Evolutionary conservation across 179 eudicot species (phyloP).

Genomic region (Silene coronaria): DNA sequence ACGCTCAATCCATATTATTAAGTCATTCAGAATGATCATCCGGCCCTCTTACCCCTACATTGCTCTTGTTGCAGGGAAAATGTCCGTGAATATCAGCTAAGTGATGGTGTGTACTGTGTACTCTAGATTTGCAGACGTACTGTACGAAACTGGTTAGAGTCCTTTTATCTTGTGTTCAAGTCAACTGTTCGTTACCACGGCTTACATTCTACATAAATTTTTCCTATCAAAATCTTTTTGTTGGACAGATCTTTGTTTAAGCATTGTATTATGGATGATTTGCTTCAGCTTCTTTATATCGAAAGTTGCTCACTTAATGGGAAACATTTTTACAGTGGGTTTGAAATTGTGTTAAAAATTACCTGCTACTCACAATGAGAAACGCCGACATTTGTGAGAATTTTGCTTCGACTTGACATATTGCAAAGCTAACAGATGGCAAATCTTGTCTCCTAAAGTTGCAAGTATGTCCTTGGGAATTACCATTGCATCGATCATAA

Average conservation of each 20-base stretch:
- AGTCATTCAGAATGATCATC: no score
- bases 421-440: no score
- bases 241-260: conserved; percentile 1
- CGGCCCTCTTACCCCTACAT: background rate
- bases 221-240: background rate
- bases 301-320: no score
- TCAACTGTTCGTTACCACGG: background rate
- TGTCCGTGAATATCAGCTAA: conserved; percentile 22
- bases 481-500: no score
- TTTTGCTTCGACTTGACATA: no score
- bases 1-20: no score
- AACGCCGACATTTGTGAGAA: no score
- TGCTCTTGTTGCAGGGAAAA: conserved; percentile 25
- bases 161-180: background rate
- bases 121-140: background rate
- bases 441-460: no score
- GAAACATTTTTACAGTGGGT: no score
- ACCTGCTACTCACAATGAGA: no score
- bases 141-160: background rate
- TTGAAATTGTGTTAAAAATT: no score
- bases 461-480: no score
- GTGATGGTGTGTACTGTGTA: background rate
- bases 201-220: conserved; percentile 5
- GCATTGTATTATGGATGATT: background rate
- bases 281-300: background rate